Percentiles rank a stretch among this genome's conserved stretches.
phyloP scores from a whole-genome alignment of 108 stramenopile genomes.

The Aurantiochytrium sp. region DNA sequence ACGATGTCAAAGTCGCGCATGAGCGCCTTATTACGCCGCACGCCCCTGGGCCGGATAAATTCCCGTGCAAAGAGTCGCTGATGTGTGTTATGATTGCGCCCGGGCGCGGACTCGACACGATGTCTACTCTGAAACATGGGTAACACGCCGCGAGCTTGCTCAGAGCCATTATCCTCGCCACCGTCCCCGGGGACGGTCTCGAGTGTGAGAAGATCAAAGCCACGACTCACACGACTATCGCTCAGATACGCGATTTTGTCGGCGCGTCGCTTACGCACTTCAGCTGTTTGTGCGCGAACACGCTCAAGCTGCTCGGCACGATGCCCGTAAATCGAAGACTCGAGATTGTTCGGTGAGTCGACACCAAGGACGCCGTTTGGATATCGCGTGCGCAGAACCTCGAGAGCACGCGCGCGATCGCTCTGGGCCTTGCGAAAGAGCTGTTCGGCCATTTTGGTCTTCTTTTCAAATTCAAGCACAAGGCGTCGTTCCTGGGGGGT shows the following conservation, averaged over 20 bases:
- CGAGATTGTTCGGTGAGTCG: neutral
- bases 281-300: neutral
- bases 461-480: neutral
- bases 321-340: neutral
- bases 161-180: no score
- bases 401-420: neutral
- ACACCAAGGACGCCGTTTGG: neutral
- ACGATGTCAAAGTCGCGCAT: neutral
- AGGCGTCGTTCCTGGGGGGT: neutral
- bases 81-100: neutral
- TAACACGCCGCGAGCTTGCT: neutral
- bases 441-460: neutral
- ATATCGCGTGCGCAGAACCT: neutral
- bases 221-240: neutral
- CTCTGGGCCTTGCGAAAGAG: neutral
- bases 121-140: neutral
- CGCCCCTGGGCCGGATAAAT: neutral
- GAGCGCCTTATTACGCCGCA: neutral
- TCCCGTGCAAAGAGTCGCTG: slow-evolving; percentile 6
- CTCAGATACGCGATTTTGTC: neutral
- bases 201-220: neutral
- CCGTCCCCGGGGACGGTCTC: neutral
- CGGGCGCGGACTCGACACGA: neutral
- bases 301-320: neutral
- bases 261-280: neutral